These are phyloP conservation scores for Leccinum fallax DNA, from an alignment of 1,284 basidiomycete species.

Conservation along the genomic window DNA sequence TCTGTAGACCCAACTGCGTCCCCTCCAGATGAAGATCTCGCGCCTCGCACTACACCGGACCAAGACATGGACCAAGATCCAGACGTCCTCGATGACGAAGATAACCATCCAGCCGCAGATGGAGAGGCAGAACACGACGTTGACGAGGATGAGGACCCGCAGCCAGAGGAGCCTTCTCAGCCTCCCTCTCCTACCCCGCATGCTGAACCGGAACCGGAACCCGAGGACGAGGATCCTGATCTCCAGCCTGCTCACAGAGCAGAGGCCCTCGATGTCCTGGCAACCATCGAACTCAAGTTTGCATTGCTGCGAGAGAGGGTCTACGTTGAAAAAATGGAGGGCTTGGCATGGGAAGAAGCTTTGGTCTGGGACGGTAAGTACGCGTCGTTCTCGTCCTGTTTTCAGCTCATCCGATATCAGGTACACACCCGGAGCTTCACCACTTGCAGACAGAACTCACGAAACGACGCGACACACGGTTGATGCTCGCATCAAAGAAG, in stretches of 20 bases:
- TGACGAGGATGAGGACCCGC: constrained; percentile 41
- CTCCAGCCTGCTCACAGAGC: constrained; percentile 75
- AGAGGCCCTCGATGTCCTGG: constrained; percentile 77
- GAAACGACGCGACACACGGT: constrained; percentile 69
- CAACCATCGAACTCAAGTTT: constrained; percentile 78
- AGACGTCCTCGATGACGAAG: constrained; percentile 29
- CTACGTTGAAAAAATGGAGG: constrained; percentile 84
- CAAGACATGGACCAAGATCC: constrained; percentile 32
- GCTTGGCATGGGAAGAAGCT: constrained; percentile 73
- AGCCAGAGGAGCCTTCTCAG: constrained; percentile 28
- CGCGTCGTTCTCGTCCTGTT: not conserved
- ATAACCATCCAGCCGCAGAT: constrained; percentile 23
- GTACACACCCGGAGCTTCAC: constrained; percentile 80
- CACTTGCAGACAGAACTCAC: constrained; percentile 77
- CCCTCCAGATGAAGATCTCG: constrained; percentile 19
- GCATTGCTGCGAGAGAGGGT: constrained; percentile 71
- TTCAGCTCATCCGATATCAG: constrained; percentile 39
- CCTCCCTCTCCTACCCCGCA: constrained; percentile 28
- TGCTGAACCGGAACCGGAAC: constrained; percentile 24
- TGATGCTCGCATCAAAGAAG: constrained; percentile 71
- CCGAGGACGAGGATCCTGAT: constrained; percentile 54
- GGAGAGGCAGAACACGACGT: constrained; percentile 5
- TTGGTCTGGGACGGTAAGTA: constrained; percentile 64
- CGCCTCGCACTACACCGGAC: constrained; percentile 13
- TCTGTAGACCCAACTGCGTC: constrained; percentile 27